Evolutionary conservation across 257 asterid genomes (phyloP).

Genomic region (Scutellaria minor): DNA sequence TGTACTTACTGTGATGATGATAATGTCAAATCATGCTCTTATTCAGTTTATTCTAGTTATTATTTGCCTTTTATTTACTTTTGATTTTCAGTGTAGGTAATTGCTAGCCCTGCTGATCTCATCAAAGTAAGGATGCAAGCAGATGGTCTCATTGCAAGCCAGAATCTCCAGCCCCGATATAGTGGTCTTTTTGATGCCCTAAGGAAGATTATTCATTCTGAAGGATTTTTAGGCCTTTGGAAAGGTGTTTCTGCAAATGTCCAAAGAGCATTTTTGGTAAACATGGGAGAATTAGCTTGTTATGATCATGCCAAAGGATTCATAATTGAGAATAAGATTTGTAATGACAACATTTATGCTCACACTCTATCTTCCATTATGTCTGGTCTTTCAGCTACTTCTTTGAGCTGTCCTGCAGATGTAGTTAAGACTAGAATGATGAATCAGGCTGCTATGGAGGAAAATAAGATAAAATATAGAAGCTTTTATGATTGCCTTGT

Average conservation of each 20-base stretch:
- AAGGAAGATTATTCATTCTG: conserved; percentile 56
- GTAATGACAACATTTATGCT: conserved; percentile 71
- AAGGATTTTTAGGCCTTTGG: conserved; percentile 81
- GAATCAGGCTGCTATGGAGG: conserved; percentile 54
- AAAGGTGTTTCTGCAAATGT: conserved; percentile 77
- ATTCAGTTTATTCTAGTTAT: conserved; percentile 24
- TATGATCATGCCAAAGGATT: conserved; percentile 80
- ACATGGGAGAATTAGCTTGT: conserved; percentile 95
- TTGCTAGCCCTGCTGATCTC: conserved; percentile 95
- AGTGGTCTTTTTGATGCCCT: conserved; percentile 69
- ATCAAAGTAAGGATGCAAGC: conserved; percentile 96
- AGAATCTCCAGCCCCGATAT: conserved; percentile 64
- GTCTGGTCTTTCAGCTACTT: conserved; percentile 80
- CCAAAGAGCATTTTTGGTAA: conserved; percentile 83
- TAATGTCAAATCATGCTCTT: conserved; percentile 6
- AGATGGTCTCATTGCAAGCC: conserved; percentile 55
- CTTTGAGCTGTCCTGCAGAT: conserved; percentile 88
- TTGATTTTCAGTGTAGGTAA: conserved; percentile 57
- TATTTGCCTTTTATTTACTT: conserved; percentile 28
- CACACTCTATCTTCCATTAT: conserved; percentile 78
- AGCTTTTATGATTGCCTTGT: conserved; percentile 75
- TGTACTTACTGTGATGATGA: background rate
- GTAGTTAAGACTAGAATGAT: conserved; percentile 87
- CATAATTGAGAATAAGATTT: conserved; percentile 54
- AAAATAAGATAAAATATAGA: conserved; percentile 45